Evolutionary conservation across 2,329 filamentous ascomycete species (phyloP).

Genomic region (Trichoderma asperellum): DNA sequence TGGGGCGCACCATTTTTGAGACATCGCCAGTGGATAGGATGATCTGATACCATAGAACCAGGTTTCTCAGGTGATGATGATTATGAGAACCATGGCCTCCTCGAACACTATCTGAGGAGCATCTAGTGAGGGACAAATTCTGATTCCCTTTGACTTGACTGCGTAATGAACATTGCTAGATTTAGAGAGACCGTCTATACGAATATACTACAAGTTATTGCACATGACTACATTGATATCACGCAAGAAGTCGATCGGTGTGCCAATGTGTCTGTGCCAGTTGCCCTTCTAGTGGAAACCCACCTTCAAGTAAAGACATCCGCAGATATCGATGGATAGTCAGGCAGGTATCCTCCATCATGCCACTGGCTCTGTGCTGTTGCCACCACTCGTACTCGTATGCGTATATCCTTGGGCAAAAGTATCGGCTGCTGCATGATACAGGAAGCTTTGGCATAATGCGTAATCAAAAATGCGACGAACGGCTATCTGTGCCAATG

Average conservation of each 20-base stretch:
- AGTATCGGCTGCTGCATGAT: background rate
- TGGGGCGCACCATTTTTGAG: slow-evolving; percentile 6
- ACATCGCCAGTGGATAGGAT: slow-evolving; percentile 7
- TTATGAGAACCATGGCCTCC: slow-evolving; percentile 1
- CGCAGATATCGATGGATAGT: background rate
- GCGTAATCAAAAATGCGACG: background rate
- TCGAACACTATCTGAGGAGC: slow-evolving; percentile 3
- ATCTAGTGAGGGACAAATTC: slow-evolving; percentile 1
- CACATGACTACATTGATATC: background rate
- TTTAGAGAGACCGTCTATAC: background rate
- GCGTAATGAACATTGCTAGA: slow-evolving; percentile 5
- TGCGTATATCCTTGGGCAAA: background rate
- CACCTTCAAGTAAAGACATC: background rate
- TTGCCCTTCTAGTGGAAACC: background rate
- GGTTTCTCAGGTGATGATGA: slow-evolving; percentile 2
- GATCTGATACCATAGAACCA: slow-evolving; percentile 15
- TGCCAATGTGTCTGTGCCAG: background rate
- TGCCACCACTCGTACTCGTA: background rate
- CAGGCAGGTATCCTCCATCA: background rate
- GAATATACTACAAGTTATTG: background rate
- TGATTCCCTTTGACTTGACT: background rate
- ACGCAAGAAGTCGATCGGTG: background rate
- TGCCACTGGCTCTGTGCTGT: background rate
- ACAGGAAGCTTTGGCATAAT: background rate
- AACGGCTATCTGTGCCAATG: background rate